Evolutionary conservation across 2,329 filamentous ascomycete species (phyloP), one percentile per base, ranked within the genome.

Genomic region (Colletotrichum sp.): DNA sequence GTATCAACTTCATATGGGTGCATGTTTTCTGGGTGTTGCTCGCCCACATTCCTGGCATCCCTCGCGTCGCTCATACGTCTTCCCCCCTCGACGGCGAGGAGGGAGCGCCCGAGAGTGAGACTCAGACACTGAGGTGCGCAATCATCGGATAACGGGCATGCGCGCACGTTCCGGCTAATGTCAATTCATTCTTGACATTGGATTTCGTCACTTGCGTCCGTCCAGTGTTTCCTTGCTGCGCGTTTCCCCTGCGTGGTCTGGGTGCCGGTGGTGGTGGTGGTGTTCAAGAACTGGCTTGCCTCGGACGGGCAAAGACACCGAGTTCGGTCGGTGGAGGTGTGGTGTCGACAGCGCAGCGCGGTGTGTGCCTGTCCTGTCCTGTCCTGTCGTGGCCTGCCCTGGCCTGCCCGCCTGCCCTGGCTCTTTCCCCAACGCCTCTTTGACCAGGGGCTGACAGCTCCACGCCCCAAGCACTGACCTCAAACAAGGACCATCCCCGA

Each of bases 401-500:
- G 36, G 2, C 36, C 36, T 44, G 26, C 13, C 26, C 26, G 16
- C 57, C 24, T 30, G 24, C 57, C 24, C 44, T 49, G n/a, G 21
- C 63, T 21, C 26, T 26, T 32, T 44, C 66, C 66, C 67, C 71
- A 71, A 65, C 59, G 21, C 64, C 30, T 52, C 57, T 68, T 55
- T 30, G 21, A 70, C 55, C 44, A 74, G 52, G 68, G 62, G 36
- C 18, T 12, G 28, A 21, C 44, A 52, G 44, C 44, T 52, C 44
- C 55, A 55, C 69, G 57, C 55, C 62, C 69, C 72, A 55, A 69
- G 73, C 73, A 76, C 49, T 76, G 73, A 36, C 70, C 73, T 73
- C 64, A 69, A 73, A 76, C 70, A 73, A 69, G 73, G 73, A 65
- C 59, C 21, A 76, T 73, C 73, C 73, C 73, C 64, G 55, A 66